Percentiles rank a stretch among this genome's conserved stretches.
phyloP scores from a whole-genome alignment of 2,329 filamentous ascomycete genomes.

The Xylariaceae sp. region DNA sequence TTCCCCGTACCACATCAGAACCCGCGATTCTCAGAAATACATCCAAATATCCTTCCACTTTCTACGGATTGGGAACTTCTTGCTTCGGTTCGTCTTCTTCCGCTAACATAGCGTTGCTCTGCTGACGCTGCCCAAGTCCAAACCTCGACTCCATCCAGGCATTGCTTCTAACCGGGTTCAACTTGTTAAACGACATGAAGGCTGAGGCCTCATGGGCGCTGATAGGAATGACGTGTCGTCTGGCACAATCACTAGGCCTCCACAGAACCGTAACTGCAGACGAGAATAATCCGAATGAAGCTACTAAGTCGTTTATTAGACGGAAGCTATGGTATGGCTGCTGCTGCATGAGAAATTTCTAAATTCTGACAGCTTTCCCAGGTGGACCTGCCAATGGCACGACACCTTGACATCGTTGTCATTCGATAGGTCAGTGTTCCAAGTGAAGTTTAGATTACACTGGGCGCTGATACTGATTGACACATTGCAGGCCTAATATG shows the following conservation, averaged over 20 bases:
- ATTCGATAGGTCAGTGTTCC: slow-evolving; percentile 53
- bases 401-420: slow-evolving; percentile 64
- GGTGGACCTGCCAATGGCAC: slow-evolving; percentile 65
- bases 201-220: slow-evolving; percentile 66
- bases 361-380: slow-evolving; percentile 15
- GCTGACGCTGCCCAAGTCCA: slow-evolving; percentile 40
- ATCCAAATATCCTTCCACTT: slow-evolving; percentile 66
- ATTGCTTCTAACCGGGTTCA: slow-evolving; percentile 60
- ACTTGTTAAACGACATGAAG: slow-evolving; percentile 67
- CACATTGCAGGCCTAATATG: slow-evolving; percentile 53
- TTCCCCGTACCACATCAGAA: slow-evolving; percentile 60
- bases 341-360: slow-evolving; percentile 3
- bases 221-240: slow-evolving; percentile 60
- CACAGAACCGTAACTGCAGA: slow-evolving; percentile 50
- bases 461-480: slow-evolving; percentile 9
- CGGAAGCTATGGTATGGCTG: slow-evolving; percentile 51
- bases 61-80: slow-evolving; percentile 60
- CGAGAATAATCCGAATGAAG: slow-evolving; percentile 44
- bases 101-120: not conserved
- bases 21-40: slow-evolving; percentile 58
- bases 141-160: slow-evolving; percentile 66
- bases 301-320: slow-evolving; percentile 52
- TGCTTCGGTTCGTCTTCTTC: slow-evolving; percentile 47
- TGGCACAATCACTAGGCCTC: slow-evolving; percentile 64
- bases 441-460: not conserved